These are phyloP conservation scores for Scolecobasidium constrictum DNA, from an alignment of 2,329 filamentous ascomycete species.

Conservation along the genomic window DNA sequence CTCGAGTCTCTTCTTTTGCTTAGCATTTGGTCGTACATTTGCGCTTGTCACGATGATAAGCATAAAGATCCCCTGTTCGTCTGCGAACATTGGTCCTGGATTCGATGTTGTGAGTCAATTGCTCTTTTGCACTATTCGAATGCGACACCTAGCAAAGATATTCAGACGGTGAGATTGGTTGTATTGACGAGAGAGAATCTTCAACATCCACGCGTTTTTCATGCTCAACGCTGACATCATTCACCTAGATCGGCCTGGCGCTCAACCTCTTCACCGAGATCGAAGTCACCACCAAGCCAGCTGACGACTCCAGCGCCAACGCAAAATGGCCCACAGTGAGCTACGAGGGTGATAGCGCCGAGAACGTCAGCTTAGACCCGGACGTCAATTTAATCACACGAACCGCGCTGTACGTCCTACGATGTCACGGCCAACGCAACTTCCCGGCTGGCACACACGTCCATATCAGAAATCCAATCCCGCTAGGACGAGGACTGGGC, in stretches of 20 bases:
- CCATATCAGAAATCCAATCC: conserved; percentile 92
- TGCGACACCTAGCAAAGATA: too few relatives aligned
- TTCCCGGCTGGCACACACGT: conserved; percentile 84
- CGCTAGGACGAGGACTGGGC: conserved; percentile 83
- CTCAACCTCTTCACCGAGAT: conserved; percentile 91
- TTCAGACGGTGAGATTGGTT: too few relatives aligned
- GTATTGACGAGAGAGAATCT: background rate
- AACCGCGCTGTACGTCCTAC: conserved; percentile 85
- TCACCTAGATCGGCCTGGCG: conserved; percentile 63
- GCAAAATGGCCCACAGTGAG: conserved; percentile 59
- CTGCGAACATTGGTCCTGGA: conserved; percentile 90
- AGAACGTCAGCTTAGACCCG: conserved; percentile 71
- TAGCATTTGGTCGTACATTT: too few relatives aligned
- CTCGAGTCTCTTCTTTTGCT: too few relatives aligned
- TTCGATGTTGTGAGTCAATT: conserved; percentile 64
- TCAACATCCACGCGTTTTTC: too few relatives aligned
- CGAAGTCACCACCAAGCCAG: conserved; percentile 59
- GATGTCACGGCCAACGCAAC: conserved; percentile 75
- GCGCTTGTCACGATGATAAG: too few relatives aligned
- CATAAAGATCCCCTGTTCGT: conserved; percentile 82
- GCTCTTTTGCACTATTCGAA: too few relatives aligned
- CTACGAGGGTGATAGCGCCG: conserved; percentile 71
- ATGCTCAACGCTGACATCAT: background rate
- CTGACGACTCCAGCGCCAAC: conserved; percentile 51
- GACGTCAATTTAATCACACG: conserved; percentile 88